These are phyloP conservation scores for Salix exigua DNA, from an alignment of 345 rosid genomes.

Conservation along the genomic window DNA sequence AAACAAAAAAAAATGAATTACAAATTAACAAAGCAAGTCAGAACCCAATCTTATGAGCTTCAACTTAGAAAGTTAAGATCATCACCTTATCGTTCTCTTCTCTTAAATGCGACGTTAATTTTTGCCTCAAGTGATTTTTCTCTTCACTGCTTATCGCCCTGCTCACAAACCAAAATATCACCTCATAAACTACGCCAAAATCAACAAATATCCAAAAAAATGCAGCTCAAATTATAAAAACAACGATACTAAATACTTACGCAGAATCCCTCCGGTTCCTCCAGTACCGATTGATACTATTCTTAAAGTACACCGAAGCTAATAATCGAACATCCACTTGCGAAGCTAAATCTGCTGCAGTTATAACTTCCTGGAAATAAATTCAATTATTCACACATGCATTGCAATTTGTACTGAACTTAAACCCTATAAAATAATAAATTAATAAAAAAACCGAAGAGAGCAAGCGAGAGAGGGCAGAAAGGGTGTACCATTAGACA, in stretches of 20 bases:
- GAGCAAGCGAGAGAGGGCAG: constrained; percentile 1
- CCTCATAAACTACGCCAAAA: background rate
- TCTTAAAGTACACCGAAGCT: constrained; percentile 93
- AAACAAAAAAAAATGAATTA: background rate
- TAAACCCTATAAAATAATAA: constrained; percentile 4
- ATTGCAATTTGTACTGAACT: constrained; percentile 3
- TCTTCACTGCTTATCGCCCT: constrained; percentile 89
- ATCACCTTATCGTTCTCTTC: constrained; percentile 80
- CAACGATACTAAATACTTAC: constrained; percentile 35
- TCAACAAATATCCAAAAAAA: background rate
- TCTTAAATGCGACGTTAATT: constrained; percentile 69
- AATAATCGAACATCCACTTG: constrained; percentile 85
- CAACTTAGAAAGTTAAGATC: background rate
- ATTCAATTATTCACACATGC: background rate
- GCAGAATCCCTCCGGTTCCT: constrained; percentile 70
- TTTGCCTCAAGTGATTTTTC: constrained; percentile 72
- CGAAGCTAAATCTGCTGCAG: constrained; percentile 75
- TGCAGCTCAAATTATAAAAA: background rate
- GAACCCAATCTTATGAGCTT: too few relatives aligned
- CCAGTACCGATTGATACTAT: constrained; percentile 86
- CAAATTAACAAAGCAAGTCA: constrained; percentile 5
- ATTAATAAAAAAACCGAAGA: constrained; percentile 25
- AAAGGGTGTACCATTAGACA: constrained; percentile 78
- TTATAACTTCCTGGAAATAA: constrained; percentile 67
- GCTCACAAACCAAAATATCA: constrained; percentile 13